Base-by-base conservation (phyloP, 2,329 filamentous ascomycete genomes). In the Nigrograna mackinnonii region DNA sequence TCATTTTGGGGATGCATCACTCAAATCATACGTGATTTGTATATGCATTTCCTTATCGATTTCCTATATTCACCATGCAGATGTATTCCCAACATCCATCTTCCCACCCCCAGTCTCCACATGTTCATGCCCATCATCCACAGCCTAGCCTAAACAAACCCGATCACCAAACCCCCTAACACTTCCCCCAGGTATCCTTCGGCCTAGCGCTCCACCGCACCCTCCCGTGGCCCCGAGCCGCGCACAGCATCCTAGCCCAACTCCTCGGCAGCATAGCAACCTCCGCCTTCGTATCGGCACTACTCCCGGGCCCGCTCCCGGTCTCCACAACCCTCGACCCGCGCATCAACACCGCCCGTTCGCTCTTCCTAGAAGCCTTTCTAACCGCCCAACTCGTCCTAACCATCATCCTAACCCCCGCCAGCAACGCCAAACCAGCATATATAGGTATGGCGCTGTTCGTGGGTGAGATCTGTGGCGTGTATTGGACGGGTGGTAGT, bases 381-480 rank as follows among this genome's bases (percentile, higher is more conserved):
- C 50, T 67, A 14, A 68, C 66, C 1, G 54, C 63, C 1, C 58
- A 67, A 36, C 54, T 69, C 12, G 48, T 69, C 17, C 53, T 68
- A 14, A 60, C 60, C 9, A 66, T 68, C 35, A 52, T 67, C 17
- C 84, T 88, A 78, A 71, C 88, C 21, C 84, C 84, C 1, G 79
- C 80, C 6, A 49, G 55, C 17, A 36, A 46, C 12, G 82, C 87
- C 58, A 89, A 89, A 69, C 86, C 86, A 0, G 70, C 89, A 12
- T 85, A 83, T 9, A 87, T 91, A 53, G 87, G 87, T 1, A 66
- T 87, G 9, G 76, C 85, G 0, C 76, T 90, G 43, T 89, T 90
- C 64, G 76, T 88, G 37, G 69, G 72, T 0, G 71, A 80, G 46
- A 54, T 82, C 28, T 68, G 69, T 21, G 74, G 75, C 66, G 71